Percentiles rank a stretch among this genome's conserved stretches.
These are phyloP conservation scores for Gremmenia infestans DNA, from an alignment of 2,329 filamentous ascomycete species.

Conservation along the genomic window DNA sequence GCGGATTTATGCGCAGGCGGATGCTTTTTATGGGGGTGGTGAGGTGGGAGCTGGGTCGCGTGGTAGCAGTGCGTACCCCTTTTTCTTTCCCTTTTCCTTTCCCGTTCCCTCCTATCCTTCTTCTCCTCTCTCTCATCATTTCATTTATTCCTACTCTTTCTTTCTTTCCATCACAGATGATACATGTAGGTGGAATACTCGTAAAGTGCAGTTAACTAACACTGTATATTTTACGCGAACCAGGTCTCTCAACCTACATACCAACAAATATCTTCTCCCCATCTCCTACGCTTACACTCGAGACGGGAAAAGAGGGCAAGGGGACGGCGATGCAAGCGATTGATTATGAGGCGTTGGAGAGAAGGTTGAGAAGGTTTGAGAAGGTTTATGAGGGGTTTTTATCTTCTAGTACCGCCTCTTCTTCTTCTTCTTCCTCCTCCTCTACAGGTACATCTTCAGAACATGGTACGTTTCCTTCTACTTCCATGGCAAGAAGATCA, in stretches of 20 bases:
- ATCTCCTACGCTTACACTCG: background rate
- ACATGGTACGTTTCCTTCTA: no score
- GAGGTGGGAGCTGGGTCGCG: no score
- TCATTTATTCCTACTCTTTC: background rate
- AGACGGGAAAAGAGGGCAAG: background rate
- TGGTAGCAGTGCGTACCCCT: no score
- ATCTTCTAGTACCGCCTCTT: background rate
- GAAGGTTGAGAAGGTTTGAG: slow-evolving; percentile 12
- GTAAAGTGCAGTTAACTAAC: background rate
- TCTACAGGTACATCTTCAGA: background rate
- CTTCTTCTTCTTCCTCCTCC: background rate
- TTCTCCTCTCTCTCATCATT: background rate
- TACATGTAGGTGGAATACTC: no score
- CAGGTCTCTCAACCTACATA: no score
- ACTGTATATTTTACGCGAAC: no score
- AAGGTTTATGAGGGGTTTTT: slow-evolving; percentile 13
- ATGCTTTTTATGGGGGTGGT: no score
- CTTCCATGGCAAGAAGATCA: no score
- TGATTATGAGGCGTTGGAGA: slow-evolving; percentile 14
- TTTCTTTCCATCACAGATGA: background rate
- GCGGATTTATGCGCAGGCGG: no score
- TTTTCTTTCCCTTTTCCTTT: no score
- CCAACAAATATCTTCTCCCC: no score
- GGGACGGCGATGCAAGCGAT: background rate
- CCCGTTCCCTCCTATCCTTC: background rate